phyloP scores from a whole-genome alignment of 371 early-diverging fungal species.

The Mycotypha africana region DNA sequence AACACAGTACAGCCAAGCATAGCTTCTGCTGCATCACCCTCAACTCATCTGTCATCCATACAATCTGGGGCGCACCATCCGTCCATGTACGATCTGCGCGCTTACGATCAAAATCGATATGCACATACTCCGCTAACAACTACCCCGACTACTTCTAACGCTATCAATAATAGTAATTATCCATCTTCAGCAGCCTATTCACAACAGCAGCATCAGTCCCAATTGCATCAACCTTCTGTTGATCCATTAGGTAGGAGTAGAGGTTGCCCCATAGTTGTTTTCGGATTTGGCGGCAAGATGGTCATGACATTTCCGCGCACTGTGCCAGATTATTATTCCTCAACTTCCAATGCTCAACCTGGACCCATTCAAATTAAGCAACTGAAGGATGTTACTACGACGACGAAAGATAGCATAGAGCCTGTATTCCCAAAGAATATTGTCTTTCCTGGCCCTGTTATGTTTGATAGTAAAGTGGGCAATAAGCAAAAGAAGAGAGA shows the following conservation, averaged over 20 bases:
- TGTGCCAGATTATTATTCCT: slow-evolving; percentile 38
- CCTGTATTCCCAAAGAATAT: too few relatives aligned
- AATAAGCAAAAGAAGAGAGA: slow-evolving; percentile 68
- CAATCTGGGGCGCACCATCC: slow-evolving; percentile 13
- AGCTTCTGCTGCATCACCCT: too few relatives aligned
- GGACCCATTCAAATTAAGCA: slow-evolving; percentile 49
- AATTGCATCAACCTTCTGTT: slow-evolving; percentile 16
- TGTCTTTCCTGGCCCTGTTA: slow-evolving; percentile 52
- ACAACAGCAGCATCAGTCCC: slow-evolving; percentile 11
- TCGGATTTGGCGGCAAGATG: slow-evolving; percentile 88
- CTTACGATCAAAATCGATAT: too few relatives aligned
- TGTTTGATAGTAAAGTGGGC: slow-evolving; percentile 49
- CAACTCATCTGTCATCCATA: slow-evolving; percentile 3
- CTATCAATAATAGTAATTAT: too few relatives aligned
- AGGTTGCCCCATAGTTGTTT: slow-evolving; percentile 71
- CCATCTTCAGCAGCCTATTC: too few relatives aligned
- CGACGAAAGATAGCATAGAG: neutral
- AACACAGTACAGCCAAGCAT: slow-evolving; percentile 1
- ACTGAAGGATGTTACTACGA: slow-evolving; percentile 23
- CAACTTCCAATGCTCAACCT: slow-evolving; percentile 53
- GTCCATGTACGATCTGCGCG: too few relatives aligned
- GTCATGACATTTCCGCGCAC: slow-evolving; percentile 69
- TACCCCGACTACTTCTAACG: too few relatives aligned
- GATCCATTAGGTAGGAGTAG: slow-evolving; percentile 67
- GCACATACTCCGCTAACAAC: too few relatives aligned